These are phyloP conservation scores for Komagataella populi DNA, from an alignment of 805 yeast species.

Conservation along the genomic window DNA sequence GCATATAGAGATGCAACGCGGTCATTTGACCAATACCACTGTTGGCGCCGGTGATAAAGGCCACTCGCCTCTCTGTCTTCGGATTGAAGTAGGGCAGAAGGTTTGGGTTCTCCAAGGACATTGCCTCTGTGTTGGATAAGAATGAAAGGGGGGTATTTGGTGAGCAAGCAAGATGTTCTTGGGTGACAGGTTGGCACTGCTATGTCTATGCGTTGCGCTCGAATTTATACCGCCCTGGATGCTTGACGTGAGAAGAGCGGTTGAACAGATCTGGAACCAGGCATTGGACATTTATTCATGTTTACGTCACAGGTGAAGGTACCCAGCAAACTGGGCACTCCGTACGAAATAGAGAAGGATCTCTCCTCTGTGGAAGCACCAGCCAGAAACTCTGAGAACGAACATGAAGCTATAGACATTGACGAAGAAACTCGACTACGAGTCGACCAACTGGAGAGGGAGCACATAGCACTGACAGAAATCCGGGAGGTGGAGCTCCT, in stretches of 20 bases:
- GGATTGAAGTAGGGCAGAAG: slow-evolving; percentile 53
- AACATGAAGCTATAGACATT: neutral
- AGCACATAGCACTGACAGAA: slow-evolving; percentile 14
- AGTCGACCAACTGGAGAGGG: slow-evolving; percentile 6
- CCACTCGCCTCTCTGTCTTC: slow-evolving; percentile 37
- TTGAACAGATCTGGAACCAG: neutral
- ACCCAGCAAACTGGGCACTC: neutral
- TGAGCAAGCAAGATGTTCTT: neutral
- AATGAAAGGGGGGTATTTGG: neutral
- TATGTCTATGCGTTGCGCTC: neutral
- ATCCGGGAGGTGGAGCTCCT: slow-evolving; percentile 20
- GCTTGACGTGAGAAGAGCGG: neutral
- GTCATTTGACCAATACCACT: slow-evolving; percentile 74
- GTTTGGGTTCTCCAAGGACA: slow-evolving; percentile 21
- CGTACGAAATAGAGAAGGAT: neutral
- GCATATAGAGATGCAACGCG: slow-evolving; percentile 61
- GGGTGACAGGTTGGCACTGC: too few species aligned
- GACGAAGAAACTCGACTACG: neutral
- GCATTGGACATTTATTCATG: neutral
- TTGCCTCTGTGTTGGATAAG: neutral
- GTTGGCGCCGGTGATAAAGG: slow-evolving; percentile 71
- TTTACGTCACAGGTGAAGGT: neutral
- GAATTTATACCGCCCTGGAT: neutral
- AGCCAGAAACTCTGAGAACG: neutral
- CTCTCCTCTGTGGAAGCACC: neutral